Evolutionary conservation across 352 stramenopile species (phyloP).

Genomic region (Pythium apleroticum): DNA sequence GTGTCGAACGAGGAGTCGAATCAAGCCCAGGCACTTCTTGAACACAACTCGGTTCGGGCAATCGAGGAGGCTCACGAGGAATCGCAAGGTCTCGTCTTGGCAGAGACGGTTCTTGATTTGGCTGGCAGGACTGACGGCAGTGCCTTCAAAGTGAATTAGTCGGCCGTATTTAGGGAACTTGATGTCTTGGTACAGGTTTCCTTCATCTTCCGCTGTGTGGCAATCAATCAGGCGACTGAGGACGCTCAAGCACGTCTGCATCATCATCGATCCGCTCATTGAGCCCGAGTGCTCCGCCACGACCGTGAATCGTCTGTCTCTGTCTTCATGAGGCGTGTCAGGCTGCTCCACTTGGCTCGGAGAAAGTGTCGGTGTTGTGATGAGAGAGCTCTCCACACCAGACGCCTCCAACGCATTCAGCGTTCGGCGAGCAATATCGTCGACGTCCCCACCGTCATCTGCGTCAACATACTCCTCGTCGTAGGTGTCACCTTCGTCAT

Average conservation of each 20-base stretch:
- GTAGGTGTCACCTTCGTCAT: slow-evolving; percentile 35
- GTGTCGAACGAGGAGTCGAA: slow-evolving; percentile 79
- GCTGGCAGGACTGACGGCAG: slow-evolving; percentile 72
- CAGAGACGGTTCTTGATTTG: slow-evolving; percentile 73
- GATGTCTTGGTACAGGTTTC: slow-evolving; percentile 73
- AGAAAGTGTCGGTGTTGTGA: slow-evolving; percentile 26
- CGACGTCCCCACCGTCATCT: slow-evolving; percentile 36
- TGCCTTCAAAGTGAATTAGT: slow-evolving; percentile 82
- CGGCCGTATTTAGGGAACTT: slow-evolving; percentile 79
- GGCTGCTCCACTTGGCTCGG: slow-evolving; percentile 26
- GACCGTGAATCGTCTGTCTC: slow-evolving; percentile 58
- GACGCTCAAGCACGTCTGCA: slow-evolving; percentile 85
- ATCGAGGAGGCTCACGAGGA: slow-evolving; percentile 78
- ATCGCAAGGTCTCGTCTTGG: slow-evolving; percentile 74
- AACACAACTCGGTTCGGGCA: slow-evolving; percentile 85
- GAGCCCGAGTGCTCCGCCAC: slow-evolving; percentile 74
- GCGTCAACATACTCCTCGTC: slow-evolving; percentile 37
- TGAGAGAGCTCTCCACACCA: slow-evolving; percentile 29
- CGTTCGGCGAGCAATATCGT: slow-evolving; percentile 46
- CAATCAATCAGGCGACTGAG: slow-evolving; percentile 82
- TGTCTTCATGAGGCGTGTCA: slow-evolving; percentile 31
- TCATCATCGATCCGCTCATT: slow-evolving; percentile 87
- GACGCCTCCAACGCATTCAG: slow-evolving; percentile 65
- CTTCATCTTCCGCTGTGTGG: slow-evolving; percentile 81
- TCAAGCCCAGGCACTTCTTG: slow-evolving; percentile 80